Conservation (phyloP, 139 green algal species). For the Tetratostichococcus sp. region DNA sequence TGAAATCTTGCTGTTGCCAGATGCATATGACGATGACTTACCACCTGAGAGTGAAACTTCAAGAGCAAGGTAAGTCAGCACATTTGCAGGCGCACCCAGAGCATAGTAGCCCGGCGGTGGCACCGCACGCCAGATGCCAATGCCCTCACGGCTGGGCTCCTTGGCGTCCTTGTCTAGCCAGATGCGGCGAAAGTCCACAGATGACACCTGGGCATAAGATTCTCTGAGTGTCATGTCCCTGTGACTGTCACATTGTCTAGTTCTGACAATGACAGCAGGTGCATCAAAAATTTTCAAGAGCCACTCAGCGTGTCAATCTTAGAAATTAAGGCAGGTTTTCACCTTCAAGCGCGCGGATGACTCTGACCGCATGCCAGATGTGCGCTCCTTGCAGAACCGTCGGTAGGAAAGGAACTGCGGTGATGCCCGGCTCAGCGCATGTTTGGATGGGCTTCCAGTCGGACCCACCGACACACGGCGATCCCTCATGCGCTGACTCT, state of each 20-base stretch:
- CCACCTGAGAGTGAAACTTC: no score
- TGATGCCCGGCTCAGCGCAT: neutral
- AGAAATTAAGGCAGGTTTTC: no score
- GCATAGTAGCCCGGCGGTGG: conserved; percentile 67
- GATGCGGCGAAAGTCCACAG: conserved; percentile 62
- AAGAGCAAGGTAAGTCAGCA: no score
- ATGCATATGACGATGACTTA: no score
- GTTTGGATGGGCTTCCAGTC: neutral
- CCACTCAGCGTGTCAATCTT: no score
- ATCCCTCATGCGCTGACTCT: neutral
- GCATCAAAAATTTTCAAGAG: no score
- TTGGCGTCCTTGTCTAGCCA: conserved; percentile 66
- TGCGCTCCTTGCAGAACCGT: neutral
- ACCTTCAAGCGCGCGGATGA: neutral
- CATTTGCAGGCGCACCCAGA: conserved; percentile 46
- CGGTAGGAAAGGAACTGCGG: neutral
- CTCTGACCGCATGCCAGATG: neutral
- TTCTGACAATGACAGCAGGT: no score
- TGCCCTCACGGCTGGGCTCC: conserved; percentile 1
- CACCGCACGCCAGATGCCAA: conserved; percentile 58
- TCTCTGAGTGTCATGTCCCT: no score
- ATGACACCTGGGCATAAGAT: conserved; percentile 18
- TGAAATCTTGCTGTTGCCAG: neutral
- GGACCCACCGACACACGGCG: neutral
- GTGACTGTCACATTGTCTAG: no score